phyloP scores from a whole-genome alignment of 31 red algal species.

The Odonthalia washingtoniensis region DNA sequence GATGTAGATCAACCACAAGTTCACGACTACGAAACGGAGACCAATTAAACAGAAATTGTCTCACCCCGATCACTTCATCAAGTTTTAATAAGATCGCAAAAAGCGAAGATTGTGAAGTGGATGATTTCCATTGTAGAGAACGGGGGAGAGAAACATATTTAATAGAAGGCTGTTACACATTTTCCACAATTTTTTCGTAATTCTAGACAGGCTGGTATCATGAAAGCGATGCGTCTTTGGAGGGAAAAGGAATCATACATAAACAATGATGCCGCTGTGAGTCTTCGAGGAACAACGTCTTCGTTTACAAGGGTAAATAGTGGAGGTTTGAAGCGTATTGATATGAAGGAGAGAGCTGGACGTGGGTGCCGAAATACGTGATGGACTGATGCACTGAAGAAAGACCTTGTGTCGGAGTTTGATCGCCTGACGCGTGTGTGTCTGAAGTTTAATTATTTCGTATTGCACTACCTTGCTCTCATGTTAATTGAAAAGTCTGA shows the following conservation, averaged over 20 bases:
- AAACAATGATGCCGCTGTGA: not conserved
- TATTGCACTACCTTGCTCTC: not conserved
- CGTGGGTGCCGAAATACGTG: not conserved
- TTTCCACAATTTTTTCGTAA: conserved; percentile 19
- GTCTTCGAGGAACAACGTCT: not conserved
- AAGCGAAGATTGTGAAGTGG: not conserved
- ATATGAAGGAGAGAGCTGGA: not conserved
- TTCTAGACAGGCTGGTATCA: not conserved
- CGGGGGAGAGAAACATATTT: not conserved
- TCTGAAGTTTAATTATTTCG: conserved; percentile 18
- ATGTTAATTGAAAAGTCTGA: not conserved
- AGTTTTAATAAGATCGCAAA: not conserved
- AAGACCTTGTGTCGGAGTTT: not conserved
- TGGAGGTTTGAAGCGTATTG: not conserved
- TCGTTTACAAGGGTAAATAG: not conserved
- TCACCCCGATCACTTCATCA: not conserved
- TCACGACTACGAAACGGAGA: too few species aligned
- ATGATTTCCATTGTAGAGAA: not conserved
- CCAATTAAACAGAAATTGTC: too few species aligned
- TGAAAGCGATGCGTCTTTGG: conserved; percentile 4
- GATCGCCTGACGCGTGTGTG: not conserved
- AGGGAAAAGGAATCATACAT: not conserved
- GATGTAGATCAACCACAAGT: not conserved
- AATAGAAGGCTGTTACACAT: not conserved
- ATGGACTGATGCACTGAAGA: not conserved